Evolutionary conservation across 495 filamentous ascomycete genomes (phyloP), one percentile per base, ranked within the genome.

Genomic region (Neurospora sp.): DNA sequence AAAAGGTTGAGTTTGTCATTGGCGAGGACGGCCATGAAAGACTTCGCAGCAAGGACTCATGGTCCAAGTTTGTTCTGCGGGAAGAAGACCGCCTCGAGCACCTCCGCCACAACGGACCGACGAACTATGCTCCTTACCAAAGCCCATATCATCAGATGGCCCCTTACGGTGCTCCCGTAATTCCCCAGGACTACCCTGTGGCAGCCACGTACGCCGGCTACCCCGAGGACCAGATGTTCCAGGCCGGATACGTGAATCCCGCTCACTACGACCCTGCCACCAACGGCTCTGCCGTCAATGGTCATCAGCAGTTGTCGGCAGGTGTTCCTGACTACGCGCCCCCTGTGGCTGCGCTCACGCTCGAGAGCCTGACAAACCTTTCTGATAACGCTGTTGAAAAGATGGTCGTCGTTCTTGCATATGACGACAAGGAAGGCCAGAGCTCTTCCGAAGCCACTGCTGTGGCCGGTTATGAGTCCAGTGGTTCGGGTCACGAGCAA

Each of bases 11-110:
- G 74, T 86, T 92, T 77, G 83, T 89, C 44, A 79, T 86, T 40
- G 90, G 91, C 42, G 85, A 88, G 16, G 93, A 97, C 79, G 90
- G 91, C 31, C 81, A 91, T 35, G 92, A 97, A 80, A 85, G 91
- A n/a, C 76, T 99, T 70, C 91, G 96, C n/a, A 87, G 87, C 48
- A 86, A 87, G 38, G 88, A 94, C 9, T 89, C 88, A 7, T 98
- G 94, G 93, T 83, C 91, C 71, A 88, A 89, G 72, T 99, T 93
- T 89, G 87, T 97, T 12, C 81, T 98, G 70, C 82, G 90, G 61
- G 84, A 87, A 37, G 84, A 89, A 6, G 75, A 80, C 70, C 82
- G 87, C 72, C 75, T 82, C 39, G 80, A 83, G 20, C 76, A 73
- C 8, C 81, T 81, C 20, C 83, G 81, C 69, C 79, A 84, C 73